Evolutionary conservation across 257 asterid genomes (phyloP).

Genomic region (Gynochthodes officinalis): DNA sequence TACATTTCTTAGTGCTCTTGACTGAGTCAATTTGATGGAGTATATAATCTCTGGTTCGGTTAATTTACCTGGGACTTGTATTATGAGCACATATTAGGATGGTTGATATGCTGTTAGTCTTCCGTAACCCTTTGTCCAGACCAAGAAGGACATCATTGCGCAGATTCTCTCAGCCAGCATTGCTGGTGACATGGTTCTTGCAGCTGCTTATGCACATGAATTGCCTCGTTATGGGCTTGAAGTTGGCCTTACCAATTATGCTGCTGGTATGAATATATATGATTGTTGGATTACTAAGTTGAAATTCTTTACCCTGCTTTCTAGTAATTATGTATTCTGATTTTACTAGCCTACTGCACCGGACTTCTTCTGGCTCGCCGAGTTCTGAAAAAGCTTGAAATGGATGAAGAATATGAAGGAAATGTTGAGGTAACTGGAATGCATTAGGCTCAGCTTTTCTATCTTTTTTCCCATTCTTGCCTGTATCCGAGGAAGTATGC

Average conservation of each 20-base stretch:
- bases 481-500: too few relatives aligned
- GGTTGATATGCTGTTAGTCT: neutral
- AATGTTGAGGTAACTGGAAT: slow-evolving; percentile 53
- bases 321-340: neutral
- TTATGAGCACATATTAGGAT: neutral
- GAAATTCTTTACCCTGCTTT: neutral
- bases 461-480: too few relatives aligned
- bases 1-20: neutral
- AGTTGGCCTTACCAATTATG: slow-evolving; percentile 63
- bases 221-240: slow-evolving; percentile 64
- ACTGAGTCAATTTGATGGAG: neutral
- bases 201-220: slow-evolving; percentile 63
- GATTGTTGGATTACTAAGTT: neutral
- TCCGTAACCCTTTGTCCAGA: slow-evolving; percentile 41
- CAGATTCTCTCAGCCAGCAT: slow-evolving; percentile 66
- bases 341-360: slow-evolving; percentile 54
- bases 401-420: slow-evolving; percentile 70
- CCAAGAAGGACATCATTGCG: slow-evolving; percentile 64
- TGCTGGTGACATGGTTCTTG: slow-evolving; percentile 61
- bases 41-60: neutral
- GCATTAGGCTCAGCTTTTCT: neutral
- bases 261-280: slow-evolving; percentile 53
- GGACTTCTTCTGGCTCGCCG: slow-evolving; percentile 84
- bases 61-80: neutral
- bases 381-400: slow-evolving; percentile 62